These are phyloP conservation scores for Fomitopsis palustris DNA, from an alignment of 1,284 basidiomycete genomes.

Conservation along the genomic window DNA sequence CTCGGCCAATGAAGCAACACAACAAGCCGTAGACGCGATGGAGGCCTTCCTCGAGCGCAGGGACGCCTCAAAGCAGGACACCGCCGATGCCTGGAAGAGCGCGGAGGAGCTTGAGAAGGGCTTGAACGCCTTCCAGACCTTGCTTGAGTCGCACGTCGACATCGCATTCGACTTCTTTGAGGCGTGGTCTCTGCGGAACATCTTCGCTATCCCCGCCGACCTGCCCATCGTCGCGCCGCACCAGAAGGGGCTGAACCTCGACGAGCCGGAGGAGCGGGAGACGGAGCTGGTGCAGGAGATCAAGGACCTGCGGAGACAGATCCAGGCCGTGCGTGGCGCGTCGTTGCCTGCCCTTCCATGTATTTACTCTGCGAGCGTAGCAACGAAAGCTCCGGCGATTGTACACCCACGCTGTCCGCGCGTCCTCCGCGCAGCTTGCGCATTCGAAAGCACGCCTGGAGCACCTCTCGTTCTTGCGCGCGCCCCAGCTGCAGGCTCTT, in stretches of 20 bases:
- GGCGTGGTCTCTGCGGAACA: constrained; percentile 74
- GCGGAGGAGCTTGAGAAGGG: constrained; percentile 71
- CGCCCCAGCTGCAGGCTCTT: constrained; percentile 28
- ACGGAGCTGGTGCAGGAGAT: constrained; percentile 59
- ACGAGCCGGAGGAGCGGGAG: constrained; percentile 46
- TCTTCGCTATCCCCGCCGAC: constrained; percentile 64
- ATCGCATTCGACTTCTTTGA: constrained; percentile 81
- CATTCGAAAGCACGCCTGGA: constrained; percentile 42
- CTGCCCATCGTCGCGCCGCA: constrained; percentile 68
- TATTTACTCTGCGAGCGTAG: constrained; percentile 31
- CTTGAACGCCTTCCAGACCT: constrained; percentile 71
- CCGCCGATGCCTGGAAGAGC: constrained; percentile 47
- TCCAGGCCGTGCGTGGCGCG: constrained; percentile 52
- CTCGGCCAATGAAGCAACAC: constrained; percentile 63
- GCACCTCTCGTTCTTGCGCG: constrained; percentile 43
- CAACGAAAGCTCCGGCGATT: constrained; percentile 60
- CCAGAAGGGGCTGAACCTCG: constrained; percentile 56
- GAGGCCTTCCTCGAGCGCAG: constrained; percentile 70
- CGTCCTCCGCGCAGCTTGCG: constrained; percentile 39
- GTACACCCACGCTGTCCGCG: constrained; percentile 43
- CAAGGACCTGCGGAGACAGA: constrained; percentile 48
- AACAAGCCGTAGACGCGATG: constrained; percentile 69
- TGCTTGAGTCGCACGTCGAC: constrained; percentile 75
- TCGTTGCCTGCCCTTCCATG: neutral
- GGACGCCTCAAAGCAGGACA: constrained; percentile 52